Evolutionary conservation across 73 alveolate species (phyloP), one percentile per base, ranked within the genome.

Genomic region (Durusdinium trenchii): DNA sequence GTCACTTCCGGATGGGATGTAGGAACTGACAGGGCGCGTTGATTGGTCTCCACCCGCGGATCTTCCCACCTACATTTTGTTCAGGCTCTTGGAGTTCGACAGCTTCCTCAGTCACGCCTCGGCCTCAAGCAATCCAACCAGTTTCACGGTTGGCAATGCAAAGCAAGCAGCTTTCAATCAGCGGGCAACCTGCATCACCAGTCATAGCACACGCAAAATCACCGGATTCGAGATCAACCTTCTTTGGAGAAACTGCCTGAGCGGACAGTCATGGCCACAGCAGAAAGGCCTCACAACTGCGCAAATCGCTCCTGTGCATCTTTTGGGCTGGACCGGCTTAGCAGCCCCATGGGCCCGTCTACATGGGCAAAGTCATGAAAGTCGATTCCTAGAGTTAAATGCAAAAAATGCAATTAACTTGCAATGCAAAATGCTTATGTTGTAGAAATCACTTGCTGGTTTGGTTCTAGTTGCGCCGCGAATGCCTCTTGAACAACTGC

Each of bases 321-420:
- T n/a, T 38, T 86, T 45, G 38, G 38, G 64, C 43, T 86, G 50
- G 69, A 60, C 30, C 95, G 75, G 67, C 95, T 69, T 4, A 86
- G 83, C 64, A 86, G 18, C 18, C 95, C 95, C 95, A 86, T 86
- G n/a, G 61, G 67, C 45, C 26, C 54, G 36, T n/a, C n/a, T n/a
- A n/a, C n/a, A n/a, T n/a, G n/a, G n/a, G n/a, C n/a, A n/a, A n/a
- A n/a, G n/a, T n/a, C n/a, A n/a, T n/a, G n/a, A n/a, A n/a, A n/a
- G n/a, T n/a, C n/a, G n/a, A n/a, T n/a, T n/a, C n/a, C n/a, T n/a
- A n/a, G n/a, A n/a, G n/a, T n/a, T n/a, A n/a, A n/a, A n/a, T n/a
- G n/a, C n/a, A n/a, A n/a, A n/a, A n/a, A n/a, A n/a, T n/a, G n/a
- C n/a, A n/a, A n/a, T n/a, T n/a, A n/a, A n/a, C n/a, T n/a, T n/a